Base-by-base conservation (phyloP, 2,329 filamentous ascomycete species). In the Claviceps sp. region DNA sequence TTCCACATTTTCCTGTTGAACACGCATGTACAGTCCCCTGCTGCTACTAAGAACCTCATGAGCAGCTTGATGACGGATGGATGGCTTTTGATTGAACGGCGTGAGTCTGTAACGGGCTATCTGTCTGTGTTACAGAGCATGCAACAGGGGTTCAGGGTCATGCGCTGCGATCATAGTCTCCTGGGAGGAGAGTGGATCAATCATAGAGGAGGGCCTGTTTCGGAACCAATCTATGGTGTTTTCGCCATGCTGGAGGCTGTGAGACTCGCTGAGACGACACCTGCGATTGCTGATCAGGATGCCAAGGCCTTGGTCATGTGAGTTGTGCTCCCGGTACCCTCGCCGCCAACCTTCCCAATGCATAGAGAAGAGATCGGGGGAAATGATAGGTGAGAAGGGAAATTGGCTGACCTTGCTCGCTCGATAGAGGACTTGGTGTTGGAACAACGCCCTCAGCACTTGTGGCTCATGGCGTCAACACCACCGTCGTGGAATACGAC, bases 241-340 rank as follows among this genome's bases (percentile, higher is more conserved):
- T 98, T 98, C 65, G 84, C 88, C 26, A 94, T 95, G 77, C 79
- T 98, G 1, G 93, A 98, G 66, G 89, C 91, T 3, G 85, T 97
- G 6, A 80, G 93, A 22, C 76, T 98, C 37, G 75, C 95, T 24
- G 75, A 93, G 59, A 73, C 73, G 1, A 68, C 74, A 4, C 71
- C 75, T 34, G 69, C 67, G 14, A 68, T 73, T 50, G 70, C 69
- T 2, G 86, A 90, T 59, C 69, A 68, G n/a, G 71, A 87, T 54
- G 86, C 87, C 46, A 86, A 80, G 48, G 91, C 91, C 1, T 75
- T 97, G 4, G 86, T 95, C 50, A 86, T 98, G 85, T 89, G 73
- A 76, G 82, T 69, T 8, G 3, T 48, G 46, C n/a, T 19, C 17
- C 16, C 7, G 11, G 24, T 11, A 19, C 26, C 19, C 42, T 24